Conservation (phyloP, 441 rosid species). For the Lepidium campestre region DNA sequence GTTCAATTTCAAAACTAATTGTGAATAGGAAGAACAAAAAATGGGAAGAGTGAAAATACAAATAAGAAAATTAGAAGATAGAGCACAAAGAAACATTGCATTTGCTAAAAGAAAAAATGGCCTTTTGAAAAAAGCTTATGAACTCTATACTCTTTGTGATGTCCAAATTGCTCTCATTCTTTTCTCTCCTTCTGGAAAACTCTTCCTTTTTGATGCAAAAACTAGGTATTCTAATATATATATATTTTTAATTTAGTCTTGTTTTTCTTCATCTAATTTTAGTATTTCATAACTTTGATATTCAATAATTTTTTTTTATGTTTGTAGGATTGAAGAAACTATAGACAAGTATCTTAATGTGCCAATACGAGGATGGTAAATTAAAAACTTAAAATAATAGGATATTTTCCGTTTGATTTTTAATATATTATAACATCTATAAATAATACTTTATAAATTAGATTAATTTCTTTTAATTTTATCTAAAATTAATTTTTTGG, state of each 20-base stretch:
- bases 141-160: conserved; percentile 39
- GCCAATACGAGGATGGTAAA: background rate
- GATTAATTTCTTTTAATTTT: no score
- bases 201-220: conserved; percentile 33
- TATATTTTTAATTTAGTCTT: no score
- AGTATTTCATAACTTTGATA: no score
- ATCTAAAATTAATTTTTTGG: no score
- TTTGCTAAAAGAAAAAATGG: conserved; percentile 48
- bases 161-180: conserved; percentile 34
- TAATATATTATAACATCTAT: no score
- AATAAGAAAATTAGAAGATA: conserved; percentile 31
- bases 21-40: background rate
- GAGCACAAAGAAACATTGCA: conserved; percentile 32
- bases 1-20: background rate
- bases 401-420: no score
- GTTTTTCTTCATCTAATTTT: no score
- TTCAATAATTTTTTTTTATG: background rate
- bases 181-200: conserved; percentile 47
- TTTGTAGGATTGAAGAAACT: background rate
- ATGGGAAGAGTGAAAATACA: conserved; percentile 50
- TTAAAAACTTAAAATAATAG: no score
- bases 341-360: background rate
- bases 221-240: conserved; percentile 23
- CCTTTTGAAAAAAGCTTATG: conserved; percentile 48
- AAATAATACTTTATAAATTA: no score